These are phyloP conservation scores for Galerina sulciceps DNA, from an alignment of 768 basidiomycete genomes.

Conservation along the genomic window DNA sequence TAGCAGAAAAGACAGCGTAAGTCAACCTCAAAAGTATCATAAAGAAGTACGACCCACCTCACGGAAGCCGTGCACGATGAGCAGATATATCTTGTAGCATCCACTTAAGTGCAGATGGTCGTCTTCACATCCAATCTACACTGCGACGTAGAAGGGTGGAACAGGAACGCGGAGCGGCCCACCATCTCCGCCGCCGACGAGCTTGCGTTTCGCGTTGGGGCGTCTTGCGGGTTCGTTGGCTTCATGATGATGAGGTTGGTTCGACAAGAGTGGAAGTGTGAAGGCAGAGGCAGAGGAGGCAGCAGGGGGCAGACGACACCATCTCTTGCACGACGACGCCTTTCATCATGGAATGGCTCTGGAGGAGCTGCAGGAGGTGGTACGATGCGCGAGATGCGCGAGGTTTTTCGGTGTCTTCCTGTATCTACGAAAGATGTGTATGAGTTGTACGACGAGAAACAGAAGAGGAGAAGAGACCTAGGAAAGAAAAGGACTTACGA, in stretches of 20 bases:
- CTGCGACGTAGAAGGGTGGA: not conserved
- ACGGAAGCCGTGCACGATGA: slow-evolving; percentile 91
- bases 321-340: too few species aligned
- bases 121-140: too few species aligned
- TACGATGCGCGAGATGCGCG: slow-evolving; percentile 91
- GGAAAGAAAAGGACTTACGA: slow-evolving; percentile 52
- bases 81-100: slow-evolving; percentile 94
- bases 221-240: slow-evolving; percentile 34
- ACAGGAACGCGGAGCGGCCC: slow-evolving; percentile 28
- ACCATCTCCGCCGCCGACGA: slow-evolving; percentile 91
- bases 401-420: slow-evolving; percentile 90
- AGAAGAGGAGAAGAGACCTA: not conserved
- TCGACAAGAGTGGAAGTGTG: not conserved
- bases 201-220: slow-evolving; percentile 87
- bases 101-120: slow-evolving; percentile 59
- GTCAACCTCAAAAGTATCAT: too few species aligned
- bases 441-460: too few species aligned
- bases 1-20: slow-evolving; percentile 33
- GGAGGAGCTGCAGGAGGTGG: slow-evolving; percentile 70
- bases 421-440: not conserved
- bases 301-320: slow-evolving; percentile 26
- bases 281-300: slow-evolving; percentile 21
- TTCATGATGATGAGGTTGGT: slow-evolving; percentile 5
- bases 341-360: slow-evolving; percentile 19
- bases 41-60: slow-evolving; percentile 58